These are phyloP conservation scores for Epichloe hybrida DNA, from an alignment of 2,329 filamentous ascomycete species.

Conservation along the genomic window DNA sequence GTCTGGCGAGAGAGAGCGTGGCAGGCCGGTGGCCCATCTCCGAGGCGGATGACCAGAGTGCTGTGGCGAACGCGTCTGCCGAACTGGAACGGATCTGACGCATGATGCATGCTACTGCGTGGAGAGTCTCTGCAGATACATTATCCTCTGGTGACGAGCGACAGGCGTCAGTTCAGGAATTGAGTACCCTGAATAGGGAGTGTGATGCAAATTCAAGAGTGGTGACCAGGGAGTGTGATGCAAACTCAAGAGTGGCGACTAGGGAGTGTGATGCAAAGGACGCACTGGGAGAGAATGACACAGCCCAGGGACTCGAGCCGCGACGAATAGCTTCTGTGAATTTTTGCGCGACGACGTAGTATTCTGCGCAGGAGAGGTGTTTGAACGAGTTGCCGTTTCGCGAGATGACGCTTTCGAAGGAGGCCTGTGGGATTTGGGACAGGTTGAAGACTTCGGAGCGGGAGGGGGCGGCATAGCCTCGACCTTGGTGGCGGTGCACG, in stretches of 20 bases:
- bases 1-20: slow-evolving; percentile 16
- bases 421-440: slow-evolving; percentile 10
- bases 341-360: slow-evolving; percentile 11
- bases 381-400: slow-evolving; percentile 7
- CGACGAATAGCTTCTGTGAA: slow-evolving; percentile 12
- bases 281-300: slow-evolving; percentile 13
- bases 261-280: background rate
- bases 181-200: no score
- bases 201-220: no score
- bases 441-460: slow-evolving; percentile 10
- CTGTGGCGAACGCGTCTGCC: slow-evolving; percentile 9
- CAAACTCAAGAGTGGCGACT: background rate
- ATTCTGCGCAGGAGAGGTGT: slow-evolving; percentile 12
- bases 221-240: background rate
- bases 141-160: slow-evolving; percentile 7
- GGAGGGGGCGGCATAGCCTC: slow-evolving; percentile 4
- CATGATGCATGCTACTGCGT: slow-evolving; percentile 18
- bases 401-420: slow-evolving; percentile 11
- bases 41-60: slow-evolving; percentile 20
- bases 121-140: slow-evolving; percentile 10
- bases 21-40: slow-evolving; percentile 16
- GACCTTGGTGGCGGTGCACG: background rate
- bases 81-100: slow-evolving; percentile 6
- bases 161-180: background rate
- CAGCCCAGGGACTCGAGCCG: slow-evolving; percentile 10